Evolutionary conservation across 305 asterid genomes (phyloP).

Genomic region (Striga hermonthica): DNA sequence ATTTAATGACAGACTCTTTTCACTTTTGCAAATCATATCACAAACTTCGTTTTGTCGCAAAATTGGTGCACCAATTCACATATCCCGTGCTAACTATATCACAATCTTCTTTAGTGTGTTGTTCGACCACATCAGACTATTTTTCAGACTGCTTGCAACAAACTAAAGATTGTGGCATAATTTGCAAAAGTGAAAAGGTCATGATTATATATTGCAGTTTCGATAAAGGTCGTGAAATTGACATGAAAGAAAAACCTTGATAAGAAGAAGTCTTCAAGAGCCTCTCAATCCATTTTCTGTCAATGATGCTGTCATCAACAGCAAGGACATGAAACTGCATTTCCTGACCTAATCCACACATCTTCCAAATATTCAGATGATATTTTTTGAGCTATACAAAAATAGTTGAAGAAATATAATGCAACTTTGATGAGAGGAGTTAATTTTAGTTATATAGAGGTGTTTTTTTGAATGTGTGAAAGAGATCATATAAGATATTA

Average conservation of each 20-base stretch:
- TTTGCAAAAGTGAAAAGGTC: too few species aligned
- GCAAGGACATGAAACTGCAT: conserved; percentile 43
- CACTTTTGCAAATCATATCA: too few species aligned
- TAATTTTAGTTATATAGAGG: background rate
- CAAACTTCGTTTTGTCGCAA: too few species aligned
- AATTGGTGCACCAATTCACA: too few species aligned
- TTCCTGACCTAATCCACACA: conserved; percentile 24
- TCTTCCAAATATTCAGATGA: background rate
- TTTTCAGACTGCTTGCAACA: too few species aligned
- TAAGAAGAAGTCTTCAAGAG: conserved; percentile 47
- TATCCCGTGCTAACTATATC: too few species aligned
- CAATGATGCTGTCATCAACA: conserved; percentile 49
- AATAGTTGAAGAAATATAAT: background rate
- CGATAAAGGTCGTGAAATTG: too few species aligned
- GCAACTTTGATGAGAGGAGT: background rate
- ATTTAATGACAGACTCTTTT: too few species aligned
- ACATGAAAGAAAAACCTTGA: conserved; percentile 37
- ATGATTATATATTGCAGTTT: too few species aligned
- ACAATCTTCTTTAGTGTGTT: too few species aligned
- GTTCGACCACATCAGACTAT: too few species aligned
- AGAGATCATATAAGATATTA: conserved; percentile 31
- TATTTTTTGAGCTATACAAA: background rate
- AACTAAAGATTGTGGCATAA: too few species aligned
- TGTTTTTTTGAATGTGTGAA: conserved; percentile 15
- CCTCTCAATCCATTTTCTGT: conserved; percentile 43